Percentiles rank a stretch among this genome's conserved stretches.
Evolutionary conservation across 2,329 filamentous ascomycete species (phyloP).

Genomic region (Fusarium transvaalense): DNA sequence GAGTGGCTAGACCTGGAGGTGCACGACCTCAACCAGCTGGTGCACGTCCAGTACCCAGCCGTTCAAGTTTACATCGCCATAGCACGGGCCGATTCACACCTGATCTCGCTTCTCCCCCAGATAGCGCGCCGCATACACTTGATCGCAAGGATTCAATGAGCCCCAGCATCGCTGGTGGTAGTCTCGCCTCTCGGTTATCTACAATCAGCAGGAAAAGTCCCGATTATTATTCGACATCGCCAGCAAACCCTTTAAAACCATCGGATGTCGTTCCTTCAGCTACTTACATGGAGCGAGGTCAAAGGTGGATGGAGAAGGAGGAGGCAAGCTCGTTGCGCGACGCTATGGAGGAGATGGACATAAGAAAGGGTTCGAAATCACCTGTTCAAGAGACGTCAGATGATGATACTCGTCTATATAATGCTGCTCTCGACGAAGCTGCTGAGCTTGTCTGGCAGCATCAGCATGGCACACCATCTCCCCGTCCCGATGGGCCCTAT

Average conservation of each 20-base stretch:
- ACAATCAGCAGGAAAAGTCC: conserved; percentile 58
- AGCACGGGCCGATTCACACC: conserved; percentile 51
- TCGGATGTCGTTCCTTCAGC: conserved; percentile 73
- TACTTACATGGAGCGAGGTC: conserved; percentile 79
- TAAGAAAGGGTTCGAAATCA: conserved; percentile 57
- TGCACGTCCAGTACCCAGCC: conserved; percentile 50
- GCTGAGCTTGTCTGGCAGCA: conserved; percentile 84
- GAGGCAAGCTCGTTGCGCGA: conserved; percentile 77
- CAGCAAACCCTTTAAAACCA: conserved; percentile 63
- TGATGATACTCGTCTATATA: conserved; percentile 74
- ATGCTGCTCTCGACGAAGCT: conserved; percentile 80
- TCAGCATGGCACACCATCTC: conserved; percentile 67
- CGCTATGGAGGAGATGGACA: conserved; percentile 79
- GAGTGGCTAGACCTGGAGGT: conserved; percentile 75
- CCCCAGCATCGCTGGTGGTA: conserved; percentile 60
- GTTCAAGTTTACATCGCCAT: conserved; percentile 45
- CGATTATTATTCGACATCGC: conserved; percentile 65
- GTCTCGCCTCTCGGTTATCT: conserved; percentile 65
- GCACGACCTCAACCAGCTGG: conserved; percentile 71
- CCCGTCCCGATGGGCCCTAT: conserved; percentile 73
- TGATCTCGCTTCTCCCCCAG: conserved; percentile 49
- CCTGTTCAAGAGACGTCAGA: conserved; percentile 50
- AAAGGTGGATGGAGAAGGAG: conserved; percentile 84
- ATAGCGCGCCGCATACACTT: conserved; percentile 42
- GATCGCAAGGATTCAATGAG: conserved; percentile 49